Conservation (phyloP, 768 basidiomycete species). For the Auricularia auricula-judae region DNA sequence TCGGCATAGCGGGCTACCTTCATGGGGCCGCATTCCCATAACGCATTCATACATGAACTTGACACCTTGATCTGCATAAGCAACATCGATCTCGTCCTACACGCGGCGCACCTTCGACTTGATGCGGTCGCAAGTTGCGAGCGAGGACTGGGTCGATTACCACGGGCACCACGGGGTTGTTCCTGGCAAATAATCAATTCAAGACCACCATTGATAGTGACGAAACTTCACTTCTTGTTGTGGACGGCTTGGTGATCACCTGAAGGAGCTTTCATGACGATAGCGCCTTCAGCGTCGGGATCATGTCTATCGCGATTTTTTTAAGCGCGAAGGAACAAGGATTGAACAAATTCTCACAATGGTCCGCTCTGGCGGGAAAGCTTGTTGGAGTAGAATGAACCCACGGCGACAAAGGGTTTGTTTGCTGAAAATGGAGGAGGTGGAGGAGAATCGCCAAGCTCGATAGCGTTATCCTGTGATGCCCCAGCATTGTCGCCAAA, state of each 20-base stretch:
- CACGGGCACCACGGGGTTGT: conserved; percentile 58
- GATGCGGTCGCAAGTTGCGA: conserved; percentile 73
- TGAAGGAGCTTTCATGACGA: conserved; percentile 77
- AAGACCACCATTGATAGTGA: not conserved
- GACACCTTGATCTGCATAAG: conserved; percentile 35
- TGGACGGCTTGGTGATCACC: conserved; percentile 52
- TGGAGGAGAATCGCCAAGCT: not conserved
- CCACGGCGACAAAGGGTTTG: conserved; percentile 36
- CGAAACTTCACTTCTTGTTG: conserved; percentile 51
- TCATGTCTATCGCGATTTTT: conserved; percentile 45
- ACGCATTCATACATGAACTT: conserved; percentile 92
- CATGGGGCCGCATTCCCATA: conserved; percentile 86
- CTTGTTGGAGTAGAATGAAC: conserved; percentile 48
- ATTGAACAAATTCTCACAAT: conserved; percentile 31
- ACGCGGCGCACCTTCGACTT: conserved; percentile 56
- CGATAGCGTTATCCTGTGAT: not conserved
- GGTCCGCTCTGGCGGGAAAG: conserved; percentile 22
- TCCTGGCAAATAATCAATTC: conserved; percentile 26
- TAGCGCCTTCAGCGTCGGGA: conserved; percentile 60
- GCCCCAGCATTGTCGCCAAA: not conserved
- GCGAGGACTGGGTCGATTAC: conserved; percentile 84
- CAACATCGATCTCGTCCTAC: not conserved
- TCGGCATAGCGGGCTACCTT: conserved; percentile 20
- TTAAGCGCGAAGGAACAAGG: not conserved
- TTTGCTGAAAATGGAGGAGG: conserved; percentile 4